Percentiles rank a stretch among this genome's conserved stretches.
These are phyloP conservation scores for Acanthamoeba castellanii DNA, from an alignment of 208 protist species.

Conservation along the genomic window DNA sequence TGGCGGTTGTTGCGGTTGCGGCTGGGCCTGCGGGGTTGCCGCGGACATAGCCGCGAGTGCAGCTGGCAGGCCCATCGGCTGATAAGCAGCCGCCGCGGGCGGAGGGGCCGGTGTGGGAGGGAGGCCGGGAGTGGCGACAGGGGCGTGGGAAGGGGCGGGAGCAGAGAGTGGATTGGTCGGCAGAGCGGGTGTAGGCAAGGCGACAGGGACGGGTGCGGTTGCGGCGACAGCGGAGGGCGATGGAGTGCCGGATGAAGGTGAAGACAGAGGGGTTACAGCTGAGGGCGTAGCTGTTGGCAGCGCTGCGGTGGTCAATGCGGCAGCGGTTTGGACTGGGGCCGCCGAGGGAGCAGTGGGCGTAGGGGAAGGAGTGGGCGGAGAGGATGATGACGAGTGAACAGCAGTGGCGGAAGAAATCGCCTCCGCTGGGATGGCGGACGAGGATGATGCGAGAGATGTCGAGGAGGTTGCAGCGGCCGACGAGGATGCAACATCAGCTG, in stretches of 20 bases:
- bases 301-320: background rate
- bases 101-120: background rate
- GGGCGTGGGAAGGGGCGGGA: background rate
- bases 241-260: too few relatives aligned
- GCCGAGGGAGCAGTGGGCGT: background rate
- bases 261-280: too few relatives aligned
- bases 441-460: too few relatives aligned
- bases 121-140: background rate
- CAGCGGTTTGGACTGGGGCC: background rate
- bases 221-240: too few relatives aligned
- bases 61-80: background rate
- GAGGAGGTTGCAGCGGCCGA: too few relatives aligned
- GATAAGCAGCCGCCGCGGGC: background rate
- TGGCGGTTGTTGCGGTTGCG: too few relatives aligned
- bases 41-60: too few relatives aligned
- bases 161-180: background rate
- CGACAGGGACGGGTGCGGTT: background rate
- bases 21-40: too few relatives aligned
- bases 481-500: too few relatives aligned
- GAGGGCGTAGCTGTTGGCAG: too few relatives aligned
- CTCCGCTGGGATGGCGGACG: too few relatives aligned
- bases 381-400: background rate
- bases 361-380: background rate
- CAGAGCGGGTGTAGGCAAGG: background rate
- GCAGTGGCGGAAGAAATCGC: too few relatives aligned